Evolutionary conservation across 352 stramenopile genomes (phyloP).

Genomic region (Peronospora belbahrii): DNA sequence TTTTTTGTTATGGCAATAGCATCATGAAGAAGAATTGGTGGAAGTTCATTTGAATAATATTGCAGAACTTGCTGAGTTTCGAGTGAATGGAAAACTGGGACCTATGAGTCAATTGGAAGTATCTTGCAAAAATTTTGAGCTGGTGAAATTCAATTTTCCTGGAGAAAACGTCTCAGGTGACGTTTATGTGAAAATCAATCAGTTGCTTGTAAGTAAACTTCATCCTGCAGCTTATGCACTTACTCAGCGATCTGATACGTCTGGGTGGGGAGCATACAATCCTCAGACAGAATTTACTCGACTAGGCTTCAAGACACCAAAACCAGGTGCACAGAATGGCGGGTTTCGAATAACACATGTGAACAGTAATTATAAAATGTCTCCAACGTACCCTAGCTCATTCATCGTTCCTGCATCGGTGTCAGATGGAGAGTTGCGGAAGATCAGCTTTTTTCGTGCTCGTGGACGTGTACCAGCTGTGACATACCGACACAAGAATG

Average conservation of each 20-base stretch:
- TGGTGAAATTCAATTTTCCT: slow-evolving; percentile 73
- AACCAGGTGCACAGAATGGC: slow-evolving; percentile 25
- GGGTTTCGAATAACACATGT: slow-evolving; percentile 60
- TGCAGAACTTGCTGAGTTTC: slow-evolving; percentile 61
- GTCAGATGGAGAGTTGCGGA: slow-evolving; percentile 86
- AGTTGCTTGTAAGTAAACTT: slow-evolving; percentile 44
- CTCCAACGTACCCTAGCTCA: slow-evolving; percentile 63
- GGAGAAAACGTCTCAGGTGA: slow-evolving; percentile 54
- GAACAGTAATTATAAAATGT: slow-evolving; percentile 79
- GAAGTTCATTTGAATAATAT: slow-evolving; percentile 68
- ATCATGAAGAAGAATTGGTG: slow-evolving; percentile 42
- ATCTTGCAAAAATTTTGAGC: slow-evolving; percentile 83
- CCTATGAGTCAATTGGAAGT: slow-evolving; percentile 68
- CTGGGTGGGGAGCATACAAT: slow-evolving; percentile 54
- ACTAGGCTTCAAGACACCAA: slow-evolving; percentile 41
- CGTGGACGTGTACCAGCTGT: slow-evolving; percentile 89
- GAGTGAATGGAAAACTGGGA: slow-evolving; percentile 31
- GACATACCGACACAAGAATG: slow-evolving; percentile 87
- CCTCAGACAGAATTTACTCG: slow-evolving; percentile 49
- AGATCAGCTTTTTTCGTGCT: slow-evolving; percentile 87
- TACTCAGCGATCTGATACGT: slow-evolving; percentile 28
- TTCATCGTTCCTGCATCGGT: slow-evolving; percentile 89
- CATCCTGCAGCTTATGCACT: slow-evolving; percentile 48
- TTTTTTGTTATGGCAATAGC: slow-evolving; percentile 9
- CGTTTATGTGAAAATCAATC: slow-evolving; percentile 60